Evolutionary conservation across 169 alveolate genomes (phyloP).

Genomic region (Eimeria necatrix): DNA sequence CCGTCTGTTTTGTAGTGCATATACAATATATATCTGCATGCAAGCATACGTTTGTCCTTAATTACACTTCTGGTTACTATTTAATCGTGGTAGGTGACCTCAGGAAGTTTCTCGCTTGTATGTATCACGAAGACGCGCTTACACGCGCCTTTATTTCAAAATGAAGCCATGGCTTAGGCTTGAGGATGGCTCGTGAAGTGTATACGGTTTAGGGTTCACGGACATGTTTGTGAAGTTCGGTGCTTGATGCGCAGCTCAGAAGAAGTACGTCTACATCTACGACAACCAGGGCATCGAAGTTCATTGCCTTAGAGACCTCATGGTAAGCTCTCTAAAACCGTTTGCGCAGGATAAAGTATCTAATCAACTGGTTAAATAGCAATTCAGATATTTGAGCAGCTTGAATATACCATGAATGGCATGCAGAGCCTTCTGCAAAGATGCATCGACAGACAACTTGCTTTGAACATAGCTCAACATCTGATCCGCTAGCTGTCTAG

Average conservation of each 20-base stretch:
- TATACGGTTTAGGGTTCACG: constrained; percentile 41
- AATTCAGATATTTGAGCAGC: too few relatives aligned
- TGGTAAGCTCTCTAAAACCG: constrained; percentile 77
- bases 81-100: too few relatives aligned
- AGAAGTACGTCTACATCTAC: constrained; percentile 82
- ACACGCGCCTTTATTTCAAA: background rate
- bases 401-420: too few relatives aligned
- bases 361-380: background rate
- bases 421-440: too few relatives aligned
- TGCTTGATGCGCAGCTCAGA: constrained; percentile 40
- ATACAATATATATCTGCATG: too few relatives aligned
- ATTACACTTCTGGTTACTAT: too few relatives aligned
- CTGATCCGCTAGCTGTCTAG: background rate
- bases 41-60: too few relatives aligned
- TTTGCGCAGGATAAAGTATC: background rate
- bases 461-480: too few relatives aligned
- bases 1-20: too few relatives aligned
- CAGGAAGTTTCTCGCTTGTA: too few relatives aligned
- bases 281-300: constrained; percentile 95
- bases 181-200: background rate
- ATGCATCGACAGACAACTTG: too few relatives aligned
- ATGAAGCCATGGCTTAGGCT: background rate
- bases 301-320: constrained; percentile 91
- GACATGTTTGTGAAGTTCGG: background rate
- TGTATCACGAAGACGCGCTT: too few relatives aligned